phyloP scores from a whole-genome alignment of 768 basidiomycete genomes.

The Xanthoconium stramineum region DNA sequence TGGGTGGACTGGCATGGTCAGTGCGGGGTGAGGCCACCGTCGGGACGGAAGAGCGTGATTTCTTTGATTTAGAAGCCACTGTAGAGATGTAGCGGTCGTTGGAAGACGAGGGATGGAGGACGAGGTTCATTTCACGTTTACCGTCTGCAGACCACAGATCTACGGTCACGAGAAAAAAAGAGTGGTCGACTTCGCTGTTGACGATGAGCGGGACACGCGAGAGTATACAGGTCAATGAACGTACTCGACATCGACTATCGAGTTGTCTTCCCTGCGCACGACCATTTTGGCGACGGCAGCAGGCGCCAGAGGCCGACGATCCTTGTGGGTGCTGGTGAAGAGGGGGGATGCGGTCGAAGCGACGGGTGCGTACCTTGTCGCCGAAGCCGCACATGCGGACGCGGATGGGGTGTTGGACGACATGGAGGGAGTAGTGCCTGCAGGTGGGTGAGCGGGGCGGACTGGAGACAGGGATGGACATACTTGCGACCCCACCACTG shows the following conservation, averaged over 20 bases:
- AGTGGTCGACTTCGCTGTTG: slow-evolving; percentile 74
- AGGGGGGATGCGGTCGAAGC: slow-evolving; percentile 8
- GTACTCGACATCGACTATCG: slow-evolving; percentile 71
- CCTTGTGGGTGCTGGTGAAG: slow-evolving; percentile 44
- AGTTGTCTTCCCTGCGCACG: slow-evolving; percentile 64
- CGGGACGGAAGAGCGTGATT: slow-evolving; percentile 32
- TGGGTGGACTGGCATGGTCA: slow-evolving; percentile 45
- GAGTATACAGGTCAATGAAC: slow-evolving; percentile 27
- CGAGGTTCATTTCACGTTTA: slow-evolving; percentile 82
- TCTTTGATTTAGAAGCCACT: slow-evolving; percentile 36
- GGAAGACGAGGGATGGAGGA: slow-evolving; percentile 78
- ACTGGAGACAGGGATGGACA: slow-evolving; percentile 17
- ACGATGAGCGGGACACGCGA: slow-evolving; percentile 2
- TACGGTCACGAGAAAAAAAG: slow-evolving; percentile 89
- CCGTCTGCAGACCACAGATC: slow-evolving; percentile 89
- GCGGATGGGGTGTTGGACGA: slow-evolving; percentile 84
- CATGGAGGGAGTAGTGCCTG: slow-evolving; percentile 80
- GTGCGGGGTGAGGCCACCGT: slow-evolving; percentile 30
- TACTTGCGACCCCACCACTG: slow-evolving; percentile 65
- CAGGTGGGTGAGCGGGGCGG: not conserved
- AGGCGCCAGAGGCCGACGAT: slow-evolving; percentile 88
- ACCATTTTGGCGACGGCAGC: slow-evolving; percentile 87
- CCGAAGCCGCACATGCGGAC: slow-evolving; percentile 97
- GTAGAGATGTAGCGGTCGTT: slow-evolving; percentile 64
- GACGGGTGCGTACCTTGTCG: slow-evolving; percentile 66